phyloP scores from a whole-genome alignment of 1,284 basidiomycete genomes.

The Rhizopogon parksii region DNA sequence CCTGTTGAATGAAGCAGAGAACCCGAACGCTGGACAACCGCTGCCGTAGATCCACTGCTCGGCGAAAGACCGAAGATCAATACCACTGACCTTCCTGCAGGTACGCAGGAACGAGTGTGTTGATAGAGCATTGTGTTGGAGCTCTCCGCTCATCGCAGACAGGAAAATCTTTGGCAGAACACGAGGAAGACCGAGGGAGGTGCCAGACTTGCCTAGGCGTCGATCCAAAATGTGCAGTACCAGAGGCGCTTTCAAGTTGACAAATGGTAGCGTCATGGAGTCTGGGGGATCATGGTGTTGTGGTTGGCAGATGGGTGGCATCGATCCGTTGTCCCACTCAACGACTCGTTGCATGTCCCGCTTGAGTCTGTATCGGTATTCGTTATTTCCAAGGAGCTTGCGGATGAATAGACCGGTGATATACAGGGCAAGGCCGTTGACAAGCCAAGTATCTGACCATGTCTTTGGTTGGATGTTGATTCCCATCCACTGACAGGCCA shows the following conservation, averaged over 20 bases:
- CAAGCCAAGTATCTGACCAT: slow-evolving; percentile 95
- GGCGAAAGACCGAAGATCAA: slow-evolving; percentile 85
- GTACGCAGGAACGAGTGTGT: slow-evolving; percentile 88
- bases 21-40: slow-evolving; percentile 88
- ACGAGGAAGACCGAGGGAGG: slow-evolving; percentile 88
- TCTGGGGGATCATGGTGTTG: slow-evolving; percentile 82
- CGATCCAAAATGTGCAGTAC: slow-evolving; percentile 95
- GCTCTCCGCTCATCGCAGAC: slow-evolving; percentile 88
- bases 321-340: slow-evolving; percentile 80
- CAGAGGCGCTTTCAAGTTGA: slow-evolving; percentile 93
- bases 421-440: slow-evolving; percentile 89
- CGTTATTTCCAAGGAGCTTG: slow-evolving; percentile 91
- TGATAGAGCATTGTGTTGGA: slow-evolving; percentile 79
- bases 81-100: slow-evolving; percentile 89
- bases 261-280: slow-evolving; percentile 69
- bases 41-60: slow-evolving; percentile 99
- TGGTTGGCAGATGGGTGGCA: slow-evolving; percentile 93
- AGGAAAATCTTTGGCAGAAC: slow-evolving; percentile 95
- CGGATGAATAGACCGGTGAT: slow-evolving; percentile 86
- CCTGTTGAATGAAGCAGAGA: slow-evolving; percentile 90
- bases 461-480: slow-evolving; percentile 94
- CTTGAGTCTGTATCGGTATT: slow-evolving; percentile 92
- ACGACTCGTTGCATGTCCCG: slow-evolving; percentile 96
- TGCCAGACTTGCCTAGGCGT: slow-evolving; percentile 89
- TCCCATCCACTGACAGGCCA: slow-evolving; percentile 96